A percentile compares a stretch with the other conserved stretches of the same genome.
These are phyloP conservation scores for Delonix regia DNA, from an alignment of 306 rosid species.

Conservation along the genomic window DNA sequence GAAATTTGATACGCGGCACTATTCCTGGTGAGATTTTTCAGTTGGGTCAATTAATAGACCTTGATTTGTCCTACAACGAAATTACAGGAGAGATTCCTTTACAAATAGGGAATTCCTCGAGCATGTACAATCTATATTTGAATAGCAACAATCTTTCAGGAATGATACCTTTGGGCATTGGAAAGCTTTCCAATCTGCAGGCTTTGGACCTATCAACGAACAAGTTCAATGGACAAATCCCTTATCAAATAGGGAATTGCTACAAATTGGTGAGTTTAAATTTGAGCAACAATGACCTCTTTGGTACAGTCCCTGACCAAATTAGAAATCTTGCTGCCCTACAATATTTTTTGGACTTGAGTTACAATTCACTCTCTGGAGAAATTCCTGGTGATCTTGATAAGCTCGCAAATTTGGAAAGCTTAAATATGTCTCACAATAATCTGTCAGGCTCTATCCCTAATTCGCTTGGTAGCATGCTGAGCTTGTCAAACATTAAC, in stretches of 20 bases:
- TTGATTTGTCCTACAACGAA: background rate
- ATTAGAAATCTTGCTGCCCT: background rate
- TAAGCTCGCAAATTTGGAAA: too few species aligned
- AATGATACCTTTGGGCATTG: background rate
- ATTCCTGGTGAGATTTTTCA: background rate
- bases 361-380: background rate
- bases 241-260: background rate
- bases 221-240: background rate
- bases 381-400: background rate
- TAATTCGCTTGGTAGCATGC: background rate
- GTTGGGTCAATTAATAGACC: background rate
- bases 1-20: background rate
- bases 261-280: background rate
- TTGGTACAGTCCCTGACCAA: background rate
- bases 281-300: background rate
- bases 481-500: background rate
- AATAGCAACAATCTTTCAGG: background rate
- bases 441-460: background rate
- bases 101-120: background rate
- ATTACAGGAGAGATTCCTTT: background rate
- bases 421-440: background rate
- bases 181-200: background rate
- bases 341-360: background rate
- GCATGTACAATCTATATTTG: background rate
- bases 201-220: background rate